Evolutionary conservation across 371 early-diverging fungal genomes (phyloP), one percentile per base, ranked within the genome.

Genomic region (Haplosporangium sp.): DNA sequence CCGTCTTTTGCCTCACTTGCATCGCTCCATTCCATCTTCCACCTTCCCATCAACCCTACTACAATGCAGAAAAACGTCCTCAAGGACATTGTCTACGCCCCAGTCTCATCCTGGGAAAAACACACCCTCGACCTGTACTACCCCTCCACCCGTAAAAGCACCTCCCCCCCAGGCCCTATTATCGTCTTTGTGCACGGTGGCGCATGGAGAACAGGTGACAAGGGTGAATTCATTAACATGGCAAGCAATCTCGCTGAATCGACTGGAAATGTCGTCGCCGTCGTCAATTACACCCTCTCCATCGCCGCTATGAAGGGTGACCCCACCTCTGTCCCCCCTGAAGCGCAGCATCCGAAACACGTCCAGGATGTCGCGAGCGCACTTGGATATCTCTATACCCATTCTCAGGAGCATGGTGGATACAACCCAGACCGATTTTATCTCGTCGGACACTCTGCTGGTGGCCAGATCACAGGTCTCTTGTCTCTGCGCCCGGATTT

Each of bases 361-460:
- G 77, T 91, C 40, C 36, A 82, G 7, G 93, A 93, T 73, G 83
- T 83, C 0, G 85, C 84, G 5, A 61, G 80, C 2, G 89, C 90
- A 0, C 65, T 92, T 0, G 68, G 72, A 14, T 89, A 83, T 62
- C 73, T 93, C 11, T 62, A 69, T 37, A 55, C 67, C 13, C 64
- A 72, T 11, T 56, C 63, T 1, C 85, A 83, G 18, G 48, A 62
- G 10, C 50, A 62, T 37, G 60, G 67, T 13, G 86, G 86, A 10
- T 81, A 83, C 54, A 72, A 75, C 55, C 77, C 80, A 4, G 56
- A 81, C 10, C 68, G 67, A 6, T 81, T 93, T 5, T 87, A 83
- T 60, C 79, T 96, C 2, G 81, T 89, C 1, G 96, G 96, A 2
- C 95, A 96, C 69, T 93, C 94, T n/a, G 93, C 92, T 0, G 96